Conservation (phyloP, 2,329 filamentous ascomycete species). For the Fusarium ramigenum region DNA sequence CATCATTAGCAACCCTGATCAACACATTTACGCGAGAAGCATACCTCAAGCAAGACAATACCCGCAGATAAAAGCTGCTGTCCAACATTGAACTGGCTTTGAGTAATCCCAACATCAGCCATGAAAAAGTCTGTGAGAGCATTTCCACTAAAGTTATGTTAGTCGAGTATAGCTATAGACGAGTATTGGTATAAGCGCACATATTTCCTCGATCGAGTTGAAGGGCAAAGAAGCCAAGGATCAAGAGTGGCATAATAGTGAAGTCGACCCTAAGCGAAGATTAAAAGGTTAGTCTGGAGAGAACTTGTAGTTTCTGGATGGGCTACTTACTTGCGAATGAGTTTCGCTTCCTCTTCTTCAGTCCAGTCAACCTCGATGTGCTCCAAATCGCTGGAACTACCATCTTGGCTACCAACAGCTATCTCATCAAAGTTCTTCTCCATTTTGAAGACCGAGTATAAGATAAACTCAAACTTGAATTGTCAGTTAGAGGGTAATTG, state of each 20-base stretch:
- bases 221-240: slow-evolving; percentile 58
- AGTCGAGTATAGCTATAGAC: not conserved
- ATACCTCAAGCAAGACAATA: slow-evolving; percentile 54
- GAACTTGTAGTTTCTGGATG: not conserved
- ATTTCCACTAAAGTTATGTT: slow-evolving; percentile 43
- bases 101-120: slow-evolving; percentile 56
- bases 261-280: slow-evolving; percentile 51
- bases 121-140: slow-evolving; percentile 58
- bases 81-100: slow-evolving; percentile 59
- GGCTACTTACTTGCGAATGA: slow-evolving; percentile 43
- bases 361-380: slow-evolving; percentile 39
- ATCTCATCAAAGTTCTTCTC: slow-evolving; percentile 27
- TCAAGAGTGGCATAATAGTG: slow-evolving; percentile 57
- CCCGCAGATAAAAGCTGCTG: slow-evolving; percentile 57
- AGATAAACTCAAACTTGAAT: too few species aligned
- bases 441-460: slow-evolving; percentile 1
- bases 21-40: not conserved
- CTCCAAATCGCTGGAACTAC: slow-evolving; percentile 25
- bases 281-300: too few species aligned
- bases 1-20: not conserved
- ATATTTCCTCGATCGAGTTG: slow-evolving; percentile 52
- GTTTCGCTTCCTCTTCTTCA: slow-evolving; percentile 40
- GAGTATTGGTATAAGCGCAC: slow-evolving; percentile 21
- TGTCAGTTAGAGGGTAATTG: not conserved
- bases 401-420: slow-evolving; percentile 1